Evolutionary conservation across 805 yeast species (phyloP).

Genomic region (Lipomyces orientalis): DNA sequence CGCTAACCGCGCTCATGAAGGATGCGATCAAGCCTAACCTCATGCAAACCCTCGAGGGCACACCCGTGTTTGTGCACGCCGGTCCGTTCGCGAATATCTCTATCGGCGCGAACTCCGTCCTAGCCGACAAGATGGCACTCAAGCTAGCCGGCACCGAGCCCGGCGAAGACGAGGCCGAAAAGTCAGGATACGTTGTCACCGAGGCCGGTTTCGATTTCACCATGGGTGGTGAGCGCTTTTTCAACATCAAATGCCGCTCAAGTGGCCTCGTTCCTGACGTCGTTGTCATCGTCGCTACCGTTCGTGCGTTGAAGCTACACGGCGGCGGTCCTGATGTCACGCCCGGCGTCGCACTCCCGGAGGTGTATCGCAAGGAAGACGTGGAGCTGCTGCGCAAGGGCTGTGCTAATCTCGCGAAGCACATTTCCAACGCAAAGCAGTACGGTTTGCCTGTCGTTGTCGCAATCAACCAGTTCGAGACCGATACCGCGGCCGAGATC

Average conservation of each 20-base stretch:
- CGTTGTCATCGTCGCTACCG: constrained; percentile 93
- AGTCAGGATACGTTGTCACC: constrained; percentile 84
- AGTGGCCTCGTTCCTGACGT: constrained; percentile 88
- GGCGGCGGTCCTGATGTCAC: constrained; percentile 98
- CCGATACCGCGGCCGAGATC: constrained; percentile 82
- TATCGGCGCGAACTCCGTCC: constrained; percentile 92
- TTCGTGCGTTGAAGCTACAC: constrained; percentile 93
- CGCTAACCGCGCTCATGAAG: constrained; percentile 89
- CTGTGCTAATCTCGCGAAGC: constrained; percentile 87
- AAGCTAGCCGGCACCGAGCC: constrained; percentile 78
- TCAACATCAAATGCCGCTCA: constrained; percentile 93
- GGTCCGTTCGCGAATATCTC: constrained; percentile 98
- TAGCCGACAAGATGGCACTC: constrained; percentile 91
- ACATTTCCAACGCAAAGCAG: constrained; percentile 79
- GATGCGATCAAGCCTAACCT: constrained; percentile 96
- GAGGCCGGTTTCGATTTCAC: constrained; percentile 99
- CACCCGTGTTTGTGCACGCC: constrained; percentile 96
- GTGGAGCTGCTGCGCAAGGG: constrained; percentile 78
- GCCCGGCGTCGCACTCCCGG: constrained; percentile 88
- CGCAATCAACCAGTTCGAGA: constrained; percentile 85
- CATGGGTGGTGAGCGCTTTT: constrained; percentile 98
- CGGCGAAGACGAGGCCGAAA: constrained; percentile 47
- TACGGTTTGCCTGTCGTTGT: constrained; percentile 93
- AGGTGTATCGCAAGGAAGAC: constrained; percentile 79
- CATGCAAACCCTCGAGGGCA: constrained; percentile 97